Conservation (phyloP, 2,329 filamentous ascomycete species). For the Paramyrothecium roridum region DNA sequence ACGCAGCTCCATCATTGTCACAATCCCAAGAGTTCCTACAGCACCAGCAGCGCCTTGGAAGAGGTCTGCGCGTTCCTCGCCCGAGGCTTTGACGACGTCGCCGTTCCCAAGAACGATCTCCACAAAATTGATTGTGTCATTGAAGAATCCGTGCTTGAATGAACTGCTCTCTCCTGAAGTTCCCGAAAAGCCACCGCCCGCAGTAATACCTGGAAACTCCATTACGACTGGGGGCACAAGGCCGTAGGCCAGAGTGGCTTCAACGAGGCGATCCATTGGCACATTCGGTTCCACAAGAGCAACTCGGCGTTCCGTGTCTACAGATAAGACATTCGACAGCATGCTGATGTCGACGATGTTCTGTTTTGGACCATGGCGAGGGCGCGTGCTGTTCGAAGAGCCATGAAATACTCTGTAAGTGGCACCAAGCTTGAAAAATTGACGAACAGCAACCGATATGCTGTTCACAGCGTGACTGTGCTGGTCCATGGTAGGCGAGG, state of each 20-base stretch:
- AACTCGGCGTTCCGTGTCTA: slow-evolving; percentile 3
- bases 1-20: slow-evolving; percentile 56
- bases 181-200: slow-evolving; percentile 64
- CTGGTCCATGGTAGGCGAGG: slow-evolving; percentile 38
- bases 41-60: slow-evolving; percentile 58
- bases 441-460: slow-evolving; percentile 38
- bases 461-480: slow-evolving; percentile 40
- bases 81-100: slow-evolving; percentile 45
- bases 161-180: slow-evolving; percentile 66
- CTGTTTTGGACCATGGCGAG: slow-evolving; percentile 26
- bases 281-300: slow-evolving; percentile 64
- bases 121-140: slow-evolving; percentile 57
- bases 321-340: slow-evolving; percentile 10
- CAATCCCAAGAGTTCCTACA: slow-evolving; percentile 59
- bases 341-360: slow-evolving; percentile 16
- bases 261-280: slow-evolving; percentile 62
- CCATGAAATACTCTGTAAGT: slow-evolving; percentile 72
- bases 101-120: slow-evolving; percentile 63
- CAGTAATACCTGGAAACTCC: slow-evolving; percentile 70
- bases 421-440: slow-evolving; percentile 38
- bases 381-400: slow-evolving; percentile 68
- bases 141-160: slow-evolving; percentile 65
- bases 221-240: slow-evolving; percentile 66
- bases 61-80: slow-evolving; percentile 45
- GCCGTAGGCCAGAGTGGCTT: slow-evolving; percentile 50